Base-by-base conservation (phyloP, 2,329 filamentous ascomycete species). In the Teratosphaeria viscida region DNA sequence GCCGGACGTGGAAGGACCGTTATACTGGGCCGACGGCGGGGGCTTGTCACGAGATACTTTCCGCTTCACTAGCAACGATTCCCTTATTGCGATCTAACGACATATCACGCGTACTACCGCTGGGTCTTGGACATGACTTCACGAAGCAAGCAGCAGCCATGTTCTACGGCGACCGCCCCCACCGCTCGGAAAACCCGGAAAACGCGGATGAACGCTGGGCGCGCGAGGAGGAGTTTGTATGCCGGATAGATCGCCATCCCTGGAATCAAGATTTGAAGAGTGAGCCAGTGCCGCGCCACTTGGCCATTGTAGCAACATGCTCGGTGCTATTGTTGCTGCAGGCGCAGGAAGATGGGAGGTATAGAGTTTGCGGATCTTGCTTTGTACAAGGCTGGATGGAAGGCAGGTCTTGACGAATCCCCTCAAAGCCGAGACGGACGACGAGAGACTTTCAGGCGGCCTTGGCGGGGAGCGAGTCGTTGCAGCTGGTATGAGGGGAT, bases 1-100 rank as follows among this genome's bases (percentile, higher is more conserved):
- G 27, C 27, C n/a, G 7, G 23, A 54, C 11, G 11, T 54, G 19
- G 52, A 54, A 32, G 52, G 61, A 7, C 35, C 52, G 5, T 57
- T 62, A 5, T 62, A 60, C 47, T 55, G 52, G 19, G 59, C 61
- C 8, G 56, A 60, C 34, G 61, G 61, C n/a, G 59, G 43, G n/a
- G 37, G 58, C 6, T 16, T 57, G 26, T 54, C 39, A 4, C 32
- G 27, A 8, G 57, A 53, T 27, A n/a, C 16, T 2, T 37, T 60
- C 1, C 56, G 59, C 10, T 60, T 60, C 49, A 23, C n/a, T 54
- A 47, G 19, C 58, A 49, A 5, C 35, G 49, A n/a, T 47, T 62
- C 26, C 56, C 56, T 5, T 26, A 43, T 52, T 52, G 57, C 54
- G 59, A 62, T 32, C 54, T 56, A 7, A 16, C 19, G 5, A 49